A percentile compares a stretch with the other conserved stretches of the same genome.
Conservation (phyloP, 805 yeast species). For the Metschnikowia bowlesiae region DNA sequence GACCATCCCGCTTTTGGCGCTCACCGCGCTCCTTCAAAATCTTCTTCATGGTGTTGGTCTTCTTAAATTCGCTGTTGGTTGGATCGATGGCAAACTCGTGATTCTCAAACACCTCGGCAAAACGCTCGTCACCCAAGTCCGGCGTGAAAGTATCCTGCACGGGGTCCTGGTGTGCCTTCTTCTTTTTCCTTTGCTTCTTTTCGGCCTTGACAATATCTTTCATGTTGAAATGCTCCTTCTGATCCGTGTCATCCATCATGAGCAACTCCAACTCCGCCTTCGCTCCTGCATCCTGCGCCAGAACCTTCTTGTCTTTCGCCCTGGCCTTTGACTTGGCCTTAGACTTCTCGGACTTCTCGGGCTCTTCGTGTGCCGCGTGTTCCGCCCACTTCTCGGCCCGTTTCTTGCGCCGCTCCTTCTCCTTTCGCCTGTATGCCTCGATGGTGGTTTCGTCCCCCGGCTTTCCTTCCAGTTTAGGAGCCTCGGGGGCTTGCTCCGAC, state of each 20-base stretch:
- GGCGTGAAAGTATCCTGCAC: slow-evolving; percentile 54
- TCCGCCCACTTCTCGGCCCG: slow-evolving; percentile 76
- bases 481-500: slow-evolving; percentile 20
- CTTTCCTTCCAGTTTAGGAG: slow-evolving; percentile 27
- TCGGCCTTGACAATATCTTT: slow-evolving; percentile 73
- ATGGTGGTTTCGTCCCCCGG: slow-evolving; percentile 63
- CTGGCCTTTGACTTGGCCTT: slow-evolving; percentile 21
- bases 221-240: slow-evolving; percentile 65
- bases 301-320: slow-evolving; percentile 15
- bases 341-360: slow-evolving; percentile 19
- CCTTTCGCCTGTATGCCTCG: slow-evolving; percentile 77
- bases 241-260: slow-evolving; percentile 56
- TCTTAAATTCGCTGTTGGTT: slow-evolving; percentile 81
- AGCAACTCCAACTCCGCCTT: slow-evolving; percentile 70
- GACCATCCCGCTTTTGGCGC: slow-evolving; percentile 27
- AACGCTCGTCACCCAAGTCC: slow-evolving; percentile 80
- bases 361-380: slow-evolving; percentile 48
- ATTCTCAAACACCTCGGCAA: slow-evolving; percentile 74
- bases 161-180: slow-evolving; percentile 46
- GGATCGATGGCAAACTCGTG: slow-evolving; percentile 96
- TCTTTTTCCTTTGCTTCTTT: slow-evolving; percentile 50
- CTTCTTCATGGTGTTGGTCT: slow-evolving; percentile 81
- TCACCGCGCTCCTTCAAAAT: slow-evolving; percentile 72
- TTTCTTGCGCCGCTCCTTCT: slow-evolving; percentile 84
- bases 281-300: slow-evolving; percentile 18